Conservation (phyloP, 176 grass and related monocot species). For the Zea luxurians region DNA sequence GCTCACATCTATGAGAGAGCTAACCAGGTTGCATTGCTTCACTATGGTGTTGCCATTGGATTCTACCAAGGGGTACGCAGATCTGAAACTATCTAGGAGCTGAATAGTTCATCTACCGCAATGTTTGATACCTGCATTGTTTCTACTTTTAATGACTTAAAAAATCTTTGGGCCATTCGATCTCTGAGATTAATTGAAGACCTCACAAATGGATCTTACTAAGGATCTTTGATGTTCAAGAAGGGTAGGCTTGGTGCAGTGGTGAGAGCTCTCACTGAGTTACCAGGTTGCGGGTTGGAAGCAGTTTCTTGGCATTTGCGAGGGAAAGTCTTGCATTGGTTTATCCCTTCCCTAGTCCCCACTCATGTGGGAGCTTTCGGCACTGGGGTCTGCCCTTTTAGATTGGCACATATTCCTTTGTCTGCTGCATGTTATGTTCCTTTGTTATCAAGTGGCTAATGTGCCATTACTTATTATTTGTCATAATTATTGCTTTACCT, state of each 20-base stretch:
- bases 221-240: too few species aligned
- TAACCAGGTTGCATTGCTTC: slow-evolving; percentile 73
- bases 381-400: not conserved
- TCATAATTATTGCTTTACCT: not conserved
- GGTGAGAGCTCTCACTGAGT: too few species aligned
- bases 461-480: not conserved
- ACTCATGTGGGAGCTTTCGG: too few species aligned
- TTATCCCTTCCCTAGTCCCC: too few species aligned
- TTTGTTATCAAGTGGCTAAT: not conserved
- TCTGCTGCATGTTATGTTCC: not conserved
- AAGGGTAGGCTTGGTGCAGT: too few species aligned
- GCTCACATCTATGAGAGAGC: slow-evolving; percentile 93
- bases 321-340: too few species aligned
- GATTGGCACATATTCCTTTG: not conserved
- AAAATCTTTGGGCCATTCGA: not conserved
- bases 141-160: not conserved
- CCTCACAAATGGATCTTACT: too few species aligned
- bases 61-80: slow-evolving; percentile 96
- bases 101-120: not conserved
- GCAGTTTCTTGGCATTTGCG: too few species aligned
- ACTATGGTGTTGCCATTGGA: slow-evolving; percentile 72
- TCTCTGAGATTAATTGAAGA: not conserved
- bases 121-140: not conserved
- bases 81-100: slow-evolving; percentile 20
- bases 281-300: too few species aligned